phyloP scores from a whole-genome alignment of 768 basidiomycete genomes.

The Daedaleopsis nitida region DNA sequence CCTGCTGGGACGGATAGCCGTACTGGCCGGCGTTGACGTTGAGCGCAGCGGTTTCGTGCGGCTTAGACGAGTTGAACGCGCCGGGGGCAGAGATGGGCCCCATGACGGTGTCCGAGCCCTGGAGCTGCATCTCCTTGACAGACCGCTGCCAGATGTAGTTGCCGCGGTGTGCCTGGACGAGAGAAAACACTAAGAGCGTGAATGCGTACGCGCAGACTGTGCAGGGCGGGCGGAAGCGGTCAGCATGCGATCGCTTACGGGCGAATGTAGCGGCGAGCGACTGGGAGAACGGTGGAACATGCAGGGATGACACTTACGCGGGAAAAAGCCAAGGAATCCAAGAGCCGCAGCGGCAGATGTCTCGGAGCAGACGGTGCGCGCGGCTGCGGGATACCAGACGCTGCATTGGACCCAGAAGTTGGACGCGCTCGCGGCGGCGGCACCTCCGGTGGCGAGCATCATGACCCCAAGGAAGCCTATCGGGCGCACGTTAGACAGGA shows the following conservation, averaged over 20 bases:
- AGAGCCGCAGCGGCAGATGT: slow-evolving; percentile 30
- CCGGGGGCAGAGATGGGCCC: neutral
- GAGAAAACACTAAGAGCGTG: slow-evolving; percentile 17
- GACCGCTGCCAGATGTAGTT: slow-evolving; percentile 18
- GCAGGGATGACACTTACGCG: slow-evolving; percentile 14
- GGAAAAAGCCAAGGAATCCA: slow-evolving; percentile 27
- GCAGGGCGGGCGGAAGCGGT: neutral
- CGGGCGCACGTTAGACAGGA: neutral
- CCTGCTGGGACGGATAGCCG: slow-evolving; percentile 9
- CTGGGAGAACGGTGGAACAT: too few species aligned
- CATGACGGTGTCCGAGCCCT: neutral
- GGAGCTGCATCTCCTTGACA: slow-evolving; percentile 18
- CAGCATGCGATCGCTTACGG: neutral
- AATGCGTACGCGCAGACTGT: slow-evolving; percentile 19
- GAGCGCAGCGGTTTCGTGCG: slow-evolving; percentile 9
- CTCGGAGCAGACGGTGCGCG: slow-evolving; percentile 26
- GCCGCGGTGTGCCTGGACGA: slow-evolving; percentile 15
- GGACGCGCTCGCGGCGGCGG: slow-evolving; percentile 17
- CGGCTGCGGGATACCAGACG: neutral
- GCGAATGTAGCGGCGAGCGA: neutral
- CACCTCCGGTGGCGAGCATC: slow-evolving; percentile 30
- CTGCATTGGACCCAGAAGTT: slow-evolving; percentile 12
- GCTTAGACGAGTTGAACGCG: slow-evolving; percentile 8
- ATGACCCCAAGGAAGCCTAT: slow-evolving; percentile 31
- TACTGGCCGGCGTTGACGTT: slow-evolving; percentile 9